phyloP scores from a whole-genome alignment of 345 rosid genomes.

The Nephelium lappaceum region DNA sequence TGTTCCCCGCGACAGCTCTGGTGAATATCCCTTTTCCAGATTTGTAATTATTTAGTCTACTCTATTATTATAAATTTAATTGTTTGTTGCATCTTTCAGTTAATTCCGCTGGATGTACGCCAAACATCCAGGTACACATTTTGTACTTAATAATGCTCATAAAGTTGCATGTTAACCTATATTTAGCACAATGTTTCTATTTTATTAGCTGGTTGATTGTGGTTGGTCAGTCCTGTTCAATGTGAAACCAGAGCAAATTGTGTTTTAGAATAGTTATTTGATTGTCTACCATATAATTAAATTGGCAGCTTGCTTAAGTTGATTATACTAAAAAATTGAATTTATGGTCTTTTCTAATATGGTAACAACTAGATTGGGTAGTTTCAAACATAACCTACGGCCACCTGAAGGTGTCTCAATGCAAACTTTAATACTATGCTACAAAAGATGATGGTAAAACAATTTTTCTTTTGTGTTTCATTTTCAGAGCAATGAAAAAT shows the following conservation, averaged over 20 bases:
- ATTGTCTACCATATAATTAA: neutral
- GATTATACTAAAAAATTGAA: neutral
- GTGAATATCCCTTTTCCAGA: slow-evolving; percentile 19
- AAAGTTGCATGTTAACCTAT: slow-evolving; percentile 15
- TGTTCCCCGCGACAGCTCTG: slow-evolving; percentile 48
- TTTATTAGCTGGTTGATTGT: slow-evolving; percentile 13
- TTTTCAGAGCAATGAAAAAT: slow-evolving; percentile 60
- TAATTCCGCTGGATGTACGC: slow-evolving; percentile 48
- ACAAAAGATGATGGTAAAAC: slow-evolving; percentile 7
- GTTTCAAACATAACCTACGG: neutral
- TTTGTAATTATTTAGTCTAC: slow-evolving; percentile 3
- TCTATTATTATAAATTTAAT: slow-evolving; percentile 9
- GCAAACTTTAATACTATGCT: neutral
- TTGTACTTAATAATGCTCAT: slow-evolving; percentile 11
- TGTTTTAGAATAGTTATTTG: slow-evolving; percentile 3
- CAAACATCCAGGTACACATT: slow-evolving; percentile 52
- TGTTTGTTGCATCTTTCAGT: slow-evolving; percentile 37
- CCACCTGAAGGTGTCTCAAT: slow-evolving; percentile 5
- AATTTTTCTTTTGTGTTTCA: slow-evolving; percentile 10
- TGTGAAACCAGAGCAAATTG: slow-evolving; percentile 9
- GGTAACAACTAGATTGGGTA: neutral
- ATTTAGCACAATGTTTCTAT: slow-evolving; percentile 4
- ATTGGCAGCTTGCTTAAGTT: neutral
- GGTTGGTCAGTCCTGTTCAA: slow-evolving; percentile 24
- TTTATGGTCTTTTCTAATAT: slow-evolving; percentile 4